Conservation (phyloP, 345 rosid genomes). For the Linum trigynum region DNA sequence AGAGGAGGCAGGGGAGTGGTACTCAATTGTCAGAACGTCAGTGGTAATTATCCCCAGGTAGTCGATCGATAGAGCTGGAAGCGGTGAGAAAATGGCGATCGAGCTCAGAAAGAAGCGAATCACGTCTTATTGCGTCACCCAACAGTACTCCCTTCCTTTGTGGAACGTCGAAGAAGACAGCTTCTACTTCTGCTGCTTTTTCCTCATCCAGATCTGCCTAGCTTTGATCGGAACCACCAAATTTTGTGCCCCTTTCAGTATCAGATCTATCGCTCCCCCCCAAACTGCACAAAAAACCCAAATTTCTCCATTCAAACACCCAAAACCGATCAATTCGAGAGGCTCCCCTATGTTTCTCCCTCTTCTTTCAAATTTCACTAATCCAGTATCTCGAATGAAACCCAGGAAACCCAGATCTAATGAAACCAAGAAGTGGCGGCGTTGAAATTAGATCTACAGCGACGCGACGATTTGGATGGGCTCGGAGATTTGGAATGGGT, state of each 20-base stretch:
- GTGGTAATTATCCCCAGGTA: slow-evolving; percentile 46
- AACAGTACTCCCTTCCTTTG: slow-evolving; percentile 65
- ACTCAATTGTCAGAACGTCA: slow-evolving; percentile 41
- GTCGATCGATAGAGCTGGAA: slow-evolving; percentile 58
- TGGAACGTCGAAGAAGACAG: slow-evolving; percentile 26
- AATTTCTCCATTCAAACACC: neutral
- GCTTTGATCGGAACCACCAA: slow-evolving; percentile 35
- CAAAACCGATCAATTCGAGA: neutral
- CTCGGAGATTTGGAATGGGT: too few relatives aligned
- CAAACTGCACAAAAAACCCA: slow-evolving; percentile 25
- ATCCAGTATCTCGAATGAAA: too few relatives aligned
- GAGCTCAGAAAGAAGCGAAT: slow-evolving; percentile 62
- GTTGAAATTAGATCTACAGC: too few relatives aligned
- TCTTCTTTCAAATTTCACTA: too few relatives aligned
- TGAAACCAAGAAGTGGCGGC: too few relatives aligned
- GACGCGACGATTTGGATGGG: too few relatives aligned
- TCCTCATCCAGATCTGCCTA: slow-evolving; percentile 14
- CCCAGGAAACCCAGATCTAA: too few relatives aligned
- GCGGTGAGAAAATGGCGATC: slow-evolving; percentile 65
- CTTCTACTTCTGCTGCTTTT: slow-evolving; percentile 32
- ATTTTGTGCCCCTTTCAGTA: slow-evolving; percentile 49
- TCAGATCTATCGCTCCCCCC: slow-evolving; percentile 42
- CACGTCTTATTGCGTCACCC: slow-evolving; percentile 86
- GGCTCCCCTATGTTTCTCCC: too few relatives aligned
- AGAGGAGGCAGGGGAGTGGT: slow-evolving; percentile 52